Evolutionary conservation across 106 monocot species (phyloP).

Genomic region (Apostasia ramifera): DNA sequence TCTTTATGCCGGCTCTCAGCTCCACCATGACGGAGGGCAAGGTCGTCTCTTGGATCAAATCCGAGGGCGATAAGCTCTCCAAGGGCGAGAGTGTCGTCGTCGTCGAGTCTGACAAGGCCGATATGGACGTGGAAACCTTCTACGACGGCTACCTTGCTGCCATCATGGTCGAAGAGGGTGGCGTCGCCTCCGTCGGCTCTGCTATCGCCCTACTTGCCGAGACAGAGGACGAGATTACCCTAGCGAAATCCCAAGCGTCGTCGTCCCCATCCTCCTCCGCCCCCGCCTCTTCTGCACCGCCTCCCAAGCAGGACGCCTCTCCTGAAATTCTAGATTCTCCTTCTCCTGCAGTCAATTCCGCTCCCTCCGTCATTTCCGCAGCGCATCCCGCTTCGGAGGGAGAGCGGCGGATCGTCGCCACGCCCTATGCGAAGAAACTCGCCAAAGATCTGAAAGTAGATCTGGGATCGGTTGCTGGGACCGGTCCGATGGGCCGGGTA

Average conservation of each 20-base stretch:
- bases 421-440: slow-evolving; percentile 90
- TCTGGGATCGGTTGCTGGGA: slow-evolving; percentile 37
- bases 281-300: neutral
- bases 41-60: slow-evolving; percentile 59
- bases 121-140: slow-evolving; percentile 85
- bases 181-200: slow-evolving; percentile 55
- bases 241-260: slow-evolving; percentile 26
- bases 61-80: slow-evolving; percentile 62
- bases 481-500: slow-evolving; percentile 80
- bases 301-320: neutral
- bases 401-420: slow-evolving; percentile 59
- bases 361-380: slow-evolving; percentile 6
- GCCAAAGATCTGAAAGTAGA: slow-evolving; percentile 85
- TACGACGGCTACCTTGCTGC: slow-evolving; percentile 69
- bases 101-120: slow-evolving; percentile 85
- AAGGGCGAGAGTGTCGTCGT: slow-evolving; percentile 70
- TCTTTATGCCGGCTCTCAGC: slow-evolving; percentile 77
- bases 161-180: slow-evolving; percentile 49
- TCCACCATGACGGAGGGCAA: slow-evolving; percentile 76
- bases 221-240: slow-evolving; percentile 47
- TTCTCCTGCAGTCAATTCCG: neutral
- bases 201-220: slow-evolving; percentile 73
- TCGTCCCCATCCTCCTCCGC: slow-evolving; percentile 12
- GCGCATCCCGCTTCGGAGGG: slow-evolving; percentile 44
- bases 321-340: slow-evolving; percentile 7